phyloP scores from a whole-genome alignment of 106 monocot genomes.

The Platanthera zijinensis region DNA sequence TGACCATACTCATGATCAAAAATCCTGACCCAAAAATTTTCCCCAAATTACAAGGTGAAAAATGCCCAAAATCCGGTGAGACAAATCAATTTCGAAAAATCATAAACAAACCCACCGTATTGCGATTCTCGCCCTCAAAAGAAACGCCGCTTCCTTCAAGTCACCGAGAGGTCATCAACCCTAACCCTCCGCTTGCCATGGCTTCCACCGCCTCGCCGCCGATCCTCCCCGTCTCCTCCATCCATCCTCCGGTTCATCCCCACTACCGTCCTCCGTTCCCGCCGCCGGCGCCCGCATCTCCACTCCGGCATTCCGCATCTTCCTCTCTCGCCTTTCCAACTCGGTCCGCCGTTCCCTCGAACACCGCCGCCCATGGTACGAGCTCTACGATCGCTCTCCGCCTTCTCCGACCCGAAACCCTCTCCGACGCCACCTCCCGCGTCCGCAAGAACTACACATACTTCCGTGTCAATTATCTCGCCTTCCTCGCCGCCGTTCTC shows the following conservation, averaged over 20 bases:
- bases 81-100: no score
- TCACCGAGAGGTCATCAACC: neutral
- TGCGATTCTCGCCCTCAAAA: no score
- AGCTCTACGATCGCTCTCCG: slow-evolving; percentile 38
- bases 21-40: no score
- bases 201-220: slow-evolving; percentile 16
- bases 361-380: slow-evolving; percentile 38
- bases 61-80: no score
- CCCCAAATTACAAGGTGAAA: no score
- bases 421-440: slow-evolving; percentile 31
- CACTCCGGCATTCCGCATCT: slow-evolving; percentile 21
- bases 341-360: slow-evolving; percentile 28
- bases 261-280: neutral
- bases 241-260: neutral
- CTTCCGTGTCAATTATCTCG: slow-evolving; percentile 45
- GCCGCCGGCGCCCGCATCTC: slow-evolving; percentile 1
- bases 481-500: slow-evolving; percentile 28
- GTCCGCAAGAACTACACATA: slow-evolving; percentile 40
- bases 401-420: slow-evolving; percentile 49
- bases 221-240: slow-evolving; percentile 28
- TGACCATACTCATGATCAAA: no score
- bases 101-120: no score
- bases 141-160: no score
- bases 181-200: slow-evolving; percentile 1
- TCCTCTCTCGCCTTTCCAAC: slow-evolving; percentile 20